Base-by-base conservation (phyloP, 2,329 filamentous ascomycete species). In the Huntiella omanensis region DNA sequence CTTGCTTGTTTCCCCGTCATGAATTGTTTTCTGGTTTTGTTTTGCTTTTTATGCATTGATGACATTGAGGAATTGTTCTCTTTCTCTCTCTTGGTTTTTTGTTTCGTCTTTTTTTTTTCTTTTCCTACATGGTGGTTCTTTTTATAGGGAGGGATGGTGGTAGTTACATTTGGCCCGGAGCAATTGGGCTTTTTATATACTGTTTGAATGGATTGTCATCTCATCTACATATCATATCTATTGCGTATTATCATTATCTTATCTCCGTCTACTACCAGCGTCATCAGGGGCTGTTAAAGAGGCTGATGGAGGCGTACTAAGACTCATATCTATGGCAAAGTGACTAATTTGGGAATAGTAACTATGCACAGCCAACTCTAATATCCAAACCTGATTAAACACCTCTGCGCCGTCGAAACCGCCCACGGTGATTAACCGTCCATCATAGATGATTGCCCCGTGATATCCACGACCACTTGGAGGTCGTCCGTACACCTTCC, bases 261-360 rank as follows among this genome's bases (percentile, higher is more conserved):
- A 19, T 39, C 12, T 11, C 15, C 11, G 12, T 39, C 37, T 39
- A 5, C 16, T 8, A 28, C 22, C 22, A 5, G 22, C 22, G 5
- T 28, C 22, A 6, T 28, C 22, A 28, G 22, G 22, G 5, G 7
- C 22, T 5, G 5, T 28, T 37, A 37, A 37, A 37, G 35, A 7
- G 6, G 35, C n/a, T 37, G 15, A 37, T 13, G 5, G 22, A 28
- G 22, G 22, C 22, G 22, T 28, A 28, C 22, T 28, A 28, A 28
- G 22, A 28, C 22, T 49, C 49, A 81, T 74, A 55, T 80, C 75
- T 54, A 82, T 80, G 35, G 67, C 75, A 53, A 81, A 82, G 59
- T 81, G 76, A 57, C 75, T 80, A 56, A 82, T 82, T 60, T 82
- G 77, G 51, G 76, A 80, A 55, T 80, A 82, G 57, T 82, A 82